phyloP scores from a whole-genome alignment of 202 grass and related monocot genomes.

The Sporobolus alterniflorus region DNA sequence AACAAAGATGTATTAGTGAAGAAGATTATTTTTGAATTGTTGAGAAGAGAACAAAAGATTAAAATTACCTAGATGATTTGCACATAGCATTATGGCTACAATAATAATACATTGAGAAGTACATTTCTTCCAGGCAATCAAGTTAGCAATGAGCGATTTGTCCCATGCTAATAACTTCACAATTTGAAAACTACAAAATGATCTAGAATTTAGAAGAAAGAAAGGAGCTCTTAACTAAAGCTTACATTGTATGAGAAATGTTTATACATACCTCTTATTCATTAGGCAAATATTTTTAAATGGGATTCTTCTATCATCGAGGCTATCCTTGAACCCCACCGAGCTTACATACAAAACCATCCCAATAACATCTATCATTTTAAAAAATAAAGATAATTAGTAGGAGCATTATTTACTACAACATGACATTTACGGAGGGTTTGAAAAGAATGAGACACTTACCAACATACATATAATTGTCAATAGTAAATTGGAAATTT shows the following conservation, averaged over 20 bases:
- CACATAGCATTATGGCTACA: not conserved
- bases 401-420: not conserved
- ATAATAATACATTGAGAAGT: not conserved
- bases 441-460: not conserved
- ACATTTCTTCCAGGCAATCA: not conserved
- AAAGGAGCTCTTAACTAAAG: not conserved
- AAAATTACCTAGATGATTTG: not conserved
- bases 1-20: not conserved
- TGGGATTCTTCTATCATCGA: not conserved
- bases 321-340: no score
- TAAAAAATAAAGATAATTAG: not conserved
- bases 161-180: not conserved
- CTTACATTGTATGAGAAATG: not conserved
- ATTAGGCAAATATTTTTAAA: not conserved
- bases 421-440: not conserved
- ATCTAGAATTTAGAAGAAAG: not conserved
- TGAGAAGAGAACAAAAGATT: not conserved
- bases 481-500: not conserved
- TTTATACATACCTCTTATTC: not conserved
- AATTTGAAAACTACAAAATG: not conserved
- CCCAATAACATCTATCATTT: not conserved
- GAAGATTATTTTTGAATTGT: not conserved
- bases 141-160: not conserved
- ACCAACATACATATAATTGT: not conserved
- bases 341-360: no score